A percentile compares a stretch with the other conserved stretches of the same genome.
Evolutionary conservation across 208 protist genomes (phyloP).

Genomic region (Phytomonas francai): DNA sequence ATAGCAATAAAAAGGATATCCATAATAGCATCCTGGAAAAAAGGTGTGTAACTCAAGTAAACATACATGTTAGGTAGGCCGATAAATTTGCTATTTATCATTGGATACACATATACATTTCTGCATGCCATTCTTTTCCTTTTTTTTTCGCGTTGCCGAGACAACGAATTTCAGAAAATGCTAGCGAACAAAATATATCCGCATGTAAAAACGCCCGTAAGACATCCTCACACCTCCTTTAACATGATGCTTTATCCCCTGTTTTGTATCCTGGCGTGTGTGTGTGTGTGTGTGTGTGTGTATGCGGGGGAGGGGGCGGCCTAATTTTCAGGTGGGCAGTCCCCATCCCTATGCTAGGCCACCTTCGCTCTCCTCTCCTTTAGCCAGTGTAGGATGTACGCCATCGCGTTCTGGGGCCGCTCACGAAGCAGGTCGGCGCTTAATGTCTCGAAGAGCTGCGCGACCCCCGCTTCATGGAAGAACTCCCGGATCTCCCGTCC

Average conservation of each 20-base stretch:
- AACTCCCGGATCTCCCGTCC: conserved; percentile 6
- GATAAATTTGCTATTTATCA: not conserved
- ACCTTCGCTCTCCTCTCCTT: conserved; percentile 18
- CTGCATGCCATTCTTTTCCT: not conserved
- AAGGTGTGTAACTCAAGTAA: conserved; percentile 10
- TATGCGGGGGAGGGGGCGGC: too few relatives aligned
- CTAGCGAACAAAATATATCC: not conserved
- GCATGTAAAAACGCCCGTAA: not conserved
- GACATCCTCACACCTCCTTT: not conserved
- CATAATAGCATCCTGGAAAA: not conserved
- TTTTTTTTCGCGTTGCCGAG: not conserved
- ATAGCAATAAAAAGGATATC: conserved; percentile 9
- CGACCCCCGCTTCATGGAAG: conserved; percentile 22
- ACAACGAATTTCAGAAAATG: not conserved
- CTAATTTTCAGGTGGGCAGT: not conserved
- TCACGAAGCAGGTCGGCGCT: conserved; percentile 34
- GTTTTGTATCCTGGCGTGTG: not conserved
- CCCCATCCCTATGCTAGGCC: not conserved
- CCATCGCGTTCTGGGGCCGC: conserved; percentile 38
- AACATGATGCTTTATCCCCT: not conserved
- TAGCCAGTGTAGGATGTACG: conserved; percentile 56
- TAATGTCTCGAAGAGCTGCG: conserved; percentile 53
- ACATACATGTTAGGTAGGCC: conserved; percentile 9
- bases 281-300: too few relatives aligned
- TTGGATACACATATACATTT: not conserved